A percentile compares a stretch with the other conserved stretches of the same genome.
phyloP scores from a whole-genome alignment of 208 protist genomes.

The Leishmania aethiopica region DNA sequence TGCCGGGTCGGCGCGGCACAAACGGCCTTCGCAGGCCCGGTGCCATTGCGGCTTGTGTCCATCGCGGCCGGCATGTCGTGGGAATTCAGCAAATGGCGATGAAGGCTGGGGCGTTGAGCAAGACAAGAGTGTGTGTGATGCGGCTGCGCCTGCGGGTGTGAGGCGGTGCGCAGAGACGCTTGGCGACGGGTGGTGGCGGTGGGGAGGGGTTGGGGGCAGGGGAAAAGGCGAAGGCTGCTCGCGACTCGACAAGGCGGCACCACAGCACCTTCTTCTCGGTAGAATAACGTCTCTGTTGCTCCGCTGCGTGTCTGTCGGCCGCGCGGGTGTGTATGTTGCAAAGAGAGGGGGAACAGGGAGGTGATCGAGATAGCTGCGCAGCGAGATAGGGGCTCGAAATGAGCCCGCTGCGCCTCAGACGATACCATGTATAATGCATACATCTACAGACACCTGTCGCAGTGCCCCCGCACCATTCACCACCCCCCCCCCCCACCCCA shows the following conservation, averaged over 20 bases:
- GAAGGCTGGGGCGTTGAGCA: too few relatives aligned
- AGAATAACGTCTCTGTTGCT: background rate
- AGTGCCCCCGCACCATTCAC: background rate
- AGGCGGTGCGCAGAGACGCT: too few relatives aligned
- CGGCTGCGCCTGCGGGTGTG: background rate
- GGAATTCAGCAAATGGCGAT: background rate
- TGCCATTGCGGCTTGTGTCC: background rate
- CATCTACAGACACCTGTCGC: background rate
- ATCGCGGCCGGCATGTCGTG: background rate
- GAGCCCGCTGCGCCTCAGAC: background rate
- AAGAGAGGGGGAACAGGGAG: background rate
- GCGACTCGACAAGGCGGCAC: background rate
- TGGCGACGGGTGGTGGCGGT: background rate
- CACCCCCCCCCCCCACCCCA: background rate
- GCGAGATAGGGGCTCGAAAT: background rate
- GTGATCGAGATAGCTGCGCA: background rate
- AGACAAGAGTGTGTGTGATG: background rate
- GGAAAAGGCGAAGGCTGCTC: background rate
- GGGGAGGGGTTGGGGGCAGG: background rate
- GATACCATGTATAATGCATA: background rate
- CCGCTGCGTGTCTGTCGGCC: background rate
- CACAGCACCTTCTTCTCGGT: background rate
- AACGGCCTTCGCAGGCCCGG: background rate
- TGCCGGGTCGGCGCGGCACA: slow-evolving; percentile 8
- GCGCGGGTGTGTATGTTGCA: background rate